Conservation (phyloP, 495 filamentous ascomycete genomes). For the Penicillium cataractarum region DNA sequence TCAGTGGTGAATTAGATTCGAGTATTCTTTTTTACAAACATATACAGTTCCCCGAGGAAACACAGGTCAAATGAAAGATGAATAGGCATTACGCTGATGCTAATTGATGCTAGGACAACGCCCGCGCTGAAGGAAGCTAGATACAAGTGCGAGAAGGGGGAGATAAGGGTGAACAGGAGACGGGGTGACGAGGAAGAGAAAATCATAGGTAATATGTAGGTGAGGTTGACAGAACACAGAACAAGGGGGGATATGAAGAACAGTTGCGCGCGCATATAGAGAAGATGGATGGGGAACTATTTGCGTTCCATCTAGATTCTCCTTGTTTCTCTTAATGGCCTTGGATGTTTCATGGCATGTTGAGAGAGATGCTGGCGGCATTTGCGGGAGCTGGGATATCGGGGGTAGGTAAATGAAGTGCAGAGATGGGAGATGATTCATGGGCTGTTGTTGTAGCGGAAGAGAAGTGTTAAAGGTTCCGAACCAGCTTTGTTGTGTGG, state of each 20-base stretch:
- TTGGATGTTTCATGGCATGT: not conserved
- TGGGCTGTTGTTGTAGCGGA: not conserved
- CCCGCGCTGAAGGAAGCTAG: constrained; percentile 36
- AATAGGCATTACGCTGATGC: constrained; percentile 36
- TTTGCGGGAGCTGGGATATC: constrained; percentile 1
- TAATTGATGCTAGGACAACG: constrained; percentile 40
- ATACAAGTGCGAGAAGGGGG: constrained; percentile 27
- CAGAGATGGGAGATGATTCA: not conserved
- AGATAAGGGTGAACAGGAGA: not conserved
- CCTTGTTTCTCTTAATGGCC: not conserved
- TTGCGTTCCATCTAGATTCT: constrained; percentile 1
- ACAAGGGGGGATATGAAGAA: constrained; percentile 15
- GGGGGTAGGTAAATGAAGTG: not conserved
- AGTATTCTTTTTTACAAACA: too few relatives aligned
- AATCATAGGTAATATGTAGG: not conserved
- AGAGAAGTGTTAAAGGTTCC: not conserved
- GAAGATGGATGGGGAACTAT: not conserved
- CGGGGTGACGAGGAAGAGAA: not conserved
- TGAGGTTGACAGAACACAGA: constrained; percentile 11
- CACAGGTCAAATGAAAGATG: constrained; percentile 8
- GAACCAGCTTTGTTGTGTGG: not conserved
- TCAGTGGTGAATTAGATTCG: too few relatives aligned
- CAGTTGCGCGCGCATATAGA: constrained; percentile 1
- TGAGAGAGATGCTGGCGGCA: not conserved
- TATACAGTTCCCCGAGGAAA: not conserved